Evolutionary conservation across 2,329 filamentous ascomycete genomes (phyloP), one percentile per base, ranked within the genome.

Genomic region (Pseudopyrenochaeta lycopersici): DNA sequence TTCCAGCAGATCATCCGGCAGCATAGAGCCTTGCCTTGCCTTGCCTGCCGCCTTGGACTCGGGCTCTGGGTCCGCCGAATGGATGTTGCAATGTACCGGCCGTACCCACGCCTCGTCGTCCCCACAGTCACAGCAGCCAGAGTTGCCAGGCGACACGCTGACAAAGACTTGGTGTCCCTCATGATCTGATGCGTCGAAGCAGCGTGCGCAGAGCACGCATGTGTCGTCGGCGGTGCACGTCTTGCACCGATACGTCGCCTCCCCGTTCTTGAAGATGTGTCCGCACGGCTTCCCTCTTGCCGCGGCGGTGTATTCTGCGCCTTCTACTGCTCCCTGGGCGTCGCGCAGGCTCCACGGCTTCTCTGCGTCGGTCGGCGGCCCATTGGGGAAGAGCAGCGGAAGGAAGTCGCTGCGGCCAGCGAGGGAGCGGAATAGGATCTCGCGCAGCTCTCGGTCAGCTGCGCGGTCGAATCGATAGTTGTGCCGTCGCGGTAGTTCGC

Each of bases 61-160:
- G 21, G 60, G 51, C 31, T 63, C 64, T 21, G 71, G 60, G 29
- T 74, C 65, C 11, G 88, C 83, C 36, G 92, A 94, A 73, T 99
- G 95, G 68, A 99, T 98, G 31, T 92, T 94, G 80, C 95, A 99
- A 72, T 91, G 88, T 60, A 98, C 84, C 38, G 93, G 92, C 42
- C 87, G 82, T 72, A 88, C 88, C 94, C 96, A 99, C 10, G 95
- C 96, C 76, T 99, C 96, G 17, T 90, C 87, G 72, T 99, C 95
- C 54, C 95, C 95, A 72, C 95, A 99, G 77, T 99, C 95, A 76
- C 95, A 99, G 79, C 96, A 98, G 39, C 94, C 94, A 70, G 90
- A 95, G 72, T 97, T 97, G 6, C 94, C 94, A 2, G 90, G 87
- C 1, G 92, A 96, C 41, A 97, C 88, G 52, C 85, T 90, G 53